Evolutionary conservation across 2,329 filamentous ascomycete species (phyloP), one percentile per base, ranked within the genome.

Genomic region (Pleurostoma richardsiae): DNA sequence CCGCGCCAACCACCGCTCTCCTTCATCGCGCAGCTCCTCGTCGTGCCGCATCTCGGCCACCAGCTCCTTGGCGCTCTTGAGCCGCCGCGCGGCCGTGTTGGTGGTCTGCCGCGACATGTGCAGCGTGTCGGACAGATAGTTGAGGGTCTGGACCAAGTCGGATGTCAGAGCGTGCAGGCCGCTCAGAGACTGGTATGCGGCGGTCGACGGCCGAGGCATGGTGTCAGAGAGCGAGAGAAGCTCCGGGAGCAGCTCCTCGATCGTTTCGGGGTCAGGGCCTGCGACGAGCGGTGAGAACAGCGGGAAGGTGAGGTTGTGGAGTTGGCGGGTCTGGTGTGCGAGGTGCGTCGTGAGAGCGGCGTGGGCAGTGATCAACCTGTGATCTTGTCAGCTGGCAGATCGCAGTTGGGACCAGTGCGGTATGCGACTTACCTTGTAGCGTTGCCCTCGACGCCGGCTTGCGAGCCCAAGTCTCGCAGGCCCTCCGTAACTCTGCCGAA

Each of bases 31-130:
- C 30, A 85, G 74, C 57, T 96, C 90, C 49, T 89, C 84, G 59
- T 97, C 94, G 49, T 82, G 80, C 53, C 85, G 80, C 72, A 96
- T 85, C 57, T 96, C 92, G 2, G 84, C 81, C 2, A 97, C 85
- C 50, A 95, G 81, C 62, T 95, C 91, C 56, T 86, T 88, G 5
- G 89, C 90, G 33, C 83, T 88, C 55, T 86, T 85, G 44, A 99
- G 71, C 40, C 90, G 80, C 46, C 94, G 77, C 3, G 86, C 84
- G 2, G 92, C 94, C 7, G 86, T 86, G 3, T 83, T 86, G 0
- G 89, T 94, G 1, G 88, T 87, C 66, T 97, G 92, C 10, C 90
- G 84, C 30, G 87, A 90, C 85, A 97, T 96, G 66, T 97, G 92
- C 31, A 99, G 75, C 4, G 89, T 91, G 63, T 99, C 94, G 5